Base-by-base conservation (phyloP, 768 basidiomycete genomes). In the Thelephora ganbajun region DNA sequence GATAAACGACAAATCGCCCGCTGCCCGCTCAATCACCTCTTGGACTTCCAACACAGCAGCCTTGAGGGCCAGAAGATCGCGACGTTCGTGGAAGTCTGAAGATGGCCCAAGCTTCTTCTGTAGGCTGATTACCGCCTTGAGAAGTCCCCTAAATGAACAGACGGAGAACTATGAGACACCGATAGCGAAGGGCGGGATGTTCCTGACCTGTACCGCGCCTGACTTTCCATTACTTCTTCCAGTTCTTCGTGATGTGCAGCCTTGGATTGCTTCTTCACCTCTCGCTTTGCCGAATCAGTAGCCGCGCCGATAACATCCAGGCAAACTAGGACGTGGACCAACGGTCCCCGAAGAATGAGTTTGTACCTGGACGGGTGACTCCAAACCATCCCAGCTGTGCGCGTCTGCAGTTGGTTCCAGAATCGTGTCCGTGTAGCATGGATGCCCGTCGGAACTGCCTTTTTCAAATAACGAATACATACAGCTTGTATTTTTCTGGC, bases 241-340 rank as follows among this genome's bases (percentile, higher is more conserved):
- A 70, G 56, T 26, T 58, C 59, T 13, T 66, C 58, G 45, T 69
- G 65, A 20, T 46, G 46, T n/a, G 56, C 63, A 11, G 52, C 47
- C 3, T 23, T 54, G 11, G 66, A 44, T 14, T 56, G 57, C 36
- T 59, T 56, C 46, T 66, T 72, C 2, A 57, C 54, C 18, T 55
- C 53, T 5, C 16, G 49, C 57, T 71, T 72, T 44, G 56, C 51
- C 14, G 54, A 44, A 35, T 56, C 35, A 6, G 63, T 51, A 16
- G 58, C 22, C 1, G 53, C 34, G 11, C 63, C 55, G 18, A 59
- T 54, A n/a, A 56, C 46, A 43, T 73, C 66, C 23, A 74, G 60
- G 50, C 66, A 70, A 2, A 68, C 51, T 2, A 72, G 56, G 23
- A 73, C 52, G 45, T 63, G 67, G 1, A 71, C 69, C 6, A 74